Evolutionary conservation across 2,329 filamentous ascomycete species (phyloP), one percentile per base, ranked within the genome.

Genomic region (Fusarium udum): DNA sequence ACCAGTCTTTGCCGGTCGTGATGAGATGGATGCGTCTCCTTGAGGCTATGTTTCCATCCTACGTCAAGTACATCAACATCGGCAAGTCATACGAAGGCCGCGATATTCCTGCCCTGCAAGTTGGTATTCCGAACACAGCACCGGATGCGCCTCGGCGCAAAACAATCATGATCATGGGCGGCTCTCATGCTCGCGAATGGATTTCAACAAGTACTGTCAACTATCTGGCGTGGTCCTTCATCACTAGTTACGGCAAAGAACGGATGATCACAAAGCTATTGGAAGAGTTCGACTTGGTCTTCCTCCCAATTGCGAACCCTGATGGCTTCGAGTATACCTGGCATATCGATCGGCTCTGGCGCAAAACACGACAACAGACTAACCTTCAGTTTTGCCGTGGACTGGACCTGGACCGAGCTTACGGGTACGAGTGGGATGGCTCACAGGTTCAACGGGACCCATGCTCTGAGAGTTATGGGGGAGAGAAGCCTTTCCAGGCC

Each of bases 281-380:
- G 8, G 88, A 96, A 71, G 87, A 92, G 61, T 97, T 95, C 78
- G 95, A 98, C 81, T 91, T 97, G 76, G 87, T 98, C 49, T 92
- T 98, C 76, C 88, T 98, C 31, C 96, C 96, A 1, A 93, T 94
- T 0, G 83, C 96, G 65, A 99, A 99, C 79, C 95, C 95, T 0
- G 96, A 99, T 80, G 96, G 96, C 36, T 97, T 98, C 79, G 92
- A 94, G 72, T 98, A 97, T 82, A 95, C 93, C 2, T 98, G 95
- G 95, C 90, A 95, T 67, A 90, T 90, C 3, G 95, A 99, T 81
- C 91, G 96, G 13, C 86, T 99, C 1, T 99, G 95, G 95, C 92
- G 95, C 78, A 99, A 98, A 84, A 97, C 96, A 65, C 88, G 94
- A 55, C 95, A 98, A 80, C 88, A 91, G 57, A 98, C 95, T 1